Base-by-base conservation (phyloP, 805 yeast species). In the Yamadazyma insecticola region DNA sequence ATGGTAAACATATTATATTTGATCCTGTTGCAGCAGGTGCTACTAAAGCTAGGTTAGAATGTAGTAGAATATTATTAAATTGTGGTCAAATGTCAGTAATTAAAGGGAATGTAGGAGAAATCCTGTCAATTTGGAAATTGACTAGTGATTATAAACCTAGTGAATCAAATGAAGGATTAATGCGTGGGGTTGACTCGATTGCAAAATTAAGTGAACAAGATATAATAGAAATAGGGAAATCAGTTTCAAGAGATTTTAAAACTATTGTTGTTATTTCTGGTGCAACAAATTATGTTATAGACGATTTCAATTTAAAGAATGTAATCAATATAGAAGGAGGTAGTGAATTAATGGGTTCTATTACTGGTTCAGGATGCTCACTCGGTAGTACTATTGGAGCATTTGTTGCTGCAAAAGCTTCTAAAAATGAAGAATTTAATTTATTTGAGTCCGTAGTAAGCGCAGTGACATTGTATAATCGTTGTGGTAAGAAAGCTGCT, bases 1-100 rank as follows among this genome's bases (percentile, higher is more conserved):
- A 53, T 10, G 72, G 73, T 2, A 64, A 69, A 26, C 89, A 85
- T 3, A 70, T 88, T 19, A 74, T 88, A 0, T 79, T 82, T 43
- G 97, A 88, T 53, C 97, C 96, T 1, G 96, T 88, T n/a, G 97
- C 88, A 1, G 86, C 81, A 23, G 95, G 95, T 16, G 96, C 96
- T 0, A 70, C 95, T 0, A 35, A 48, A 3, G 69, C 74, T 4
- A 67, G 97, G 36, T 59, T 61, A 23, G 46, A 55, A 3, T 61
- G 76, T 12, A 72, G 78, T 30, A 51, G 61, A 16, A 49, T 51
- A 1, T 44, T 87, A 7, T 52, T 88, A 19, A 64, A 77, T 22
- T 52, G 65, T 9, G 87, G 86, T 1, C 72, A 68, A 45, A 70
- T 67, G 39, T 62, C 74, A 18, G 87, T 82, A 16, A 78, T 88